These are phyloP conservation scores for Actinomucor elegans DNA, from an alignment of 371 early-diverging fungal species.

Conservation along the genomic window DNA sequence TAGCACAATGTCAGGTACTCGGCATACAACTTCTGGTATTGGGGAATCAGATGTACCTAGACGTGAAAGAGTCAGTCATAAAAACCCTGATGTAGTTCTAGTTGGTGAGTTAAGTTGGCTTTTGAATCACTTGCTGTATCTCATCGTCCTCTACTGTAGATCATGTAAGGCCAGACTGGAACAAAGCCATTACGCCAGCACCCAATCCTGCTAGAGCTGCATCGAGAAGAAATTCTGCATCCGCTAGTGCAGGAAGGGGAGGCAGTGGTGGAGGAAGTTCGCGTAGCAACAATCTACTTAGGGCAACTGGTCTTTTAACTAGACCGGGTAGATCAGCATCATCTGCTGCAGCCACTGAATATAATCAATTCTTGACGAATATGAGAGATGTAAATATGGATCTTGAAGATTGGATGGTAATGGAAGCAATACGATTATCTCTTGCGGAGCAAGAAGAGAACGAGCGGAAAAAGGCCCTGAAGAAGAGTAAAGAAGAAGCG, in stretches of 20 bases:
- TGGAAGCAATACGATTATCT: conserved; percentile 85
- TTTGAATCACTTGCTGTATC: no score
- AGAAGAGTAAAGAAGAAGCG: not conserved
- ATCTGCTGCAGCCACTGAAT: conserved; percentile 52
- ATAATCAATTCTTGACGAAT: conserved; percentile 57
- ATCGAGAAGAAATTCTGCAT: conserved; percentile 48
- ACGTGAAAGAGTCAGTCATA: conserved; percentile 59
- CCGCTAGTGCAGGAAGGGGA: no score
- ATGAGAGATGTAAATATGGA: conserved; percentile 78
- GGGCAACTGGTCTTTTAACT: conserved; percentile 29
- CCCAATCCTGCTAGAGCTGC: conserved; percentile 21
- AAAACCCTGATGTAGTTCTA: conserved; percentile 70
- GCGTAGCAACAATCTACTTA: conserved; percentile 7
- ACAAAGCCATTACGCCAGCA: conserved; percentile 34
- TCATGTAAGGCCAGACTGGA: conserved; percentile 79
- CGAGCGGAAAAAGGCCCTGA: conserved; percentile 17
- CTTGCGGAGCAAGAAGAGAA: conserved; percentile 65
- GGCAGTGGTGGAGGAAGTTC: conserved; percentile 1
- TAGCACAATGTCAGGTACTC: conserved; percentile 28
- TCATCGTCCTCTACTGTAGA: conserved; percentile 57
- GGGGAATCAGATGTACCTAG: conserved; percentile 35
- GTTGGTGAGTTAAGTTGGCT: conserved; percentile 68
- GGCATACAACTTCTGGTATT: conserved; percentile 47
- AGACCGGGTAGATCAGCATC: conserved; percentile 44
- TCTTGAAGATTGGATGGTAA: conserved; percentile 88